phyloP scores from a whole-genome alignment of 2,329 filamentous ascomycete species.

The Aureobasidium mangrovei region DNA sequence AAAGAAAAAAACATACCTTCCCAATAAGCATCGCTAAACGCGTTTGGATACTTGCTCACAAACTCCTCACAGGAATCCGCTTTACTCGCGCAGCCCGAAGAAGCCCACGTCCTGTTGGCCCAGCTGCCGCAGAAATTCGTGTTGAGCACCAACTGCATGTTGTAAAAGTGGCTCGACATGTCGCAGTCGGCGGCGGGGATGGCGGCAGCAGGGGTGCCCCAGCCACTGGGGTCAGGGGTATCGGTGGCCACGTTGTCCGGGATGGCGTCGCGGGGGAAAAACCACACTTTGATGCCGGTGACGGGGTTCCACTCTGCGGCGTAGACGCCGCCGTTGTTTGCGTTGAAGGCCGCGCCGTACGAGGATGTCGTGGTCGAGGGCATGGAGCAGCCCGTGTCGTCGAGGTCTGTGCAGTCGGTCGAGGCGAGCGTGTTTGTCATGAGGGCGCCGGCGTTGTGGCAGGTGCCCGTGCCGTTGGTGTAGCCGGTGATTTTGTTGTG shows the following conservation, averaged over 20 bases:
- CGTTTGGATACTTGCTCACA: conserved; percentile 35
- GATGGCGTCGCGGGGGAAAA: conserved; percentile 58
- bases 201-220: conserved; percentile 47
- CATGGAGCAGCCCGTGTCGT: background rate
- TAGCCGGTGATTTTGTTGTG: background rate
- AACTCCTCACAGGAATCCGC: conserved; percentile 59
- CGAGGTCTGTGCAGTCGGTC: background rate
- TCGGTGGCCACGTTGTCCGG: conserved; percentile 48
- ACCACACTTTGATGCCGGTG: conserved; percentile 61
- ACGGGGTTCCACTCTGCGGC: conserved; percentile 55
- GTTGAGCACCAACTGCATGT: conserved; percentile 68
- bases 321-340: conserved; percentile 31
- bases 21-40: background rate
- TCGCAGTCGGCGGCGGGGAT: conserved; percentile 58
- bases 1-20: background rate
- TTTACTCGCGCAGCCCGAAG: conserved; percentile 47
- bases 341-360: conserved; percentile 41
- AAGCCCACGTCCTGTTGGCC: conserved; percentile 58
- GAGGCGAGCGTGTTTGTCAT: background rate
- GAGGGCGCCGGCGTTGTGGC: background rate
- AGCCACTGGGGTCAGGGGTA: conserved; percentile 52
- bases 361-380: background rate
- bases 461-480: background rate
- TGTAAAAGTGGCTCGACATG: conserved; percentile 57
- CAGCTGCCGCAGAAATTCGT: conserved; percentile 78